Conservation (phyloP, 805 yeast genomes). For the Scheffersomyces amazonensis region DNA sequence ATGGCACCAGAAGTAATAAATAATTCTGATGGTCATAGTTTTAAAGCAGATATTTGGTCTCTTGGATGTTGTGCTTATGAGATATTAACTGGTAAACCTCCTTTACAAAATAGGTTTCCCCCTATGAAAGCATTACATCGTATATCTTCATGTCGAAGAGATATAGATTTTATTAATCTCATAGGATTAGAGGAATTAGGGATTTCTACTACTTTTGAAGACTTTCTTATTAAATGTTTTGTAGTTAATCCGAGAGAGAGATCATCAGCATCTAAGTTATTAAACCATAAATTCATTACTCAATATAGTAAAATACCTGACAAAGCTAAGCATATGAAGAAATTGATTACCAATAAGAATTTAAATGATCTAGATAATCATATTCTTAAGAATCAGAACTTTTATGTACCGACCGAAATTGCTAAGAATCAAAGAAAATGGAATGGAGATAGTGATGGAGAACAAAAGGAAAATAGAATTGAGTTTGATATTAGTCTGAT, state of each 20-base stretch:
- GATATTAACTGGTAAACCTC: constrained; percentile 70
- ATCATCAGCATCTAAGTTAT: constrained; percentile 26
- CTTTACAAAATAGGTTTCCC: constrained; percentile 42
- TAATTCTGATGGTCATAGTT: constrained; percentile 54
- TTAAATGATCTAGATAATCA: constrained; percentile 40
- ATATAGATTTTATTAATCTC: constrained; percentile 28
- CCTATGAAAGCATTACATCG: constrained; percentile 45
- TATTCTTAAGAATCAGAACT: constrained; percentile 24
- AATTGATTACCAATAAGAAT: constrained; percentile 31
- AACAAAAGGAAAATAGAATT: constrained; percentile 12
- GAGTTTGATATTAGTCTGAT: constrained; percentile 39
- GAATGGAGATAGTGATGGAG: constrained; percentile 14
- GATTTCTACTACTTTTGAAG: constrained; percentile 22
- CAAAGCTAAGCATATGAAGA: constrained; percentile 17
- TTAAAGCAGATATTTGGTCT: constrained; percentile 76
- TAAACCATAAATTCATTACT: constrained; percentile 32
- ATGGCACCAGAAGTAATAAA: constrained; percentile 65
- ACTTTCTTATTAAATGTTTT: constrained; percentile 34
- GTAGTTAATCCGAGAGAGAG: constrained; percentile 29
- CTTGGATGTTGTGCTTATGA: constrained; percentile 78
- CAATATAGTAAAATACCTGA: constrained; percentile 10
- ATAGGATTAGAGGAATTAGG: constrained; percentile 20
- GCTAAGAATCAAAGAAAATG: constrained; percentile 30
- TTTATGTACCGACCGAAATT: constrained; percentile 37
- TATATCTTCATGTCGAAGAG: constrained; percentile 28